Conservation (phyloP, 176 grass and related monocot genomes). For the Echinochloa phyllopogon region DNA sequence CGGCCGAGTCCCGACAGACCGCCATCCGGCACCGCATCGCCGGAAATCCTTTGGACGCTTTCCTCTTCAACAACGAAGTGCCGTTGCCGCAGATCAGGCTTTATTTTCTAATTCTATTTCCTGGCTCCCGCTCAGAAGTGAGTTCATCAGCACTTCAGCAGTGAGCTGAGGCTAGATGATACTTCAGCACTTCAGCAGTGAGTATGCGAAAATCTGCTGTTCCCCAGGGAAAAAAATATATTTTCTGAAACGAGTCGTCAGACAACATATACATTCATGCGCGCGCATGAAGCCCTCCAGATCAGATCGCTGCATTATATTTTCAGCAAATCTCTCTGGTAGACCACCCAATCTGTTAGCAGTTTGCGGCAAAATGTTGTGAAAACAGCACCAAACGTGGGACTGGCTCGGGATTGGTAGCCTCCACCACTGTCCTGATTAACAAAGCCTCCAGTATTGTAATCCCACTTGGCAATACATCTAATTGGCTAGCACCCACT, state of each 20-base stretch:
- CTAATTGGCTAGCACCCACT: conserved; percentile 41
- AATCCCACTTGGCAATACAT: conserved; percentile 48
- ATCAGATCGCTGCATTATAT: conserved; percentile 33
- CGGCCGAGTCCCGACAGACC: not conserved
- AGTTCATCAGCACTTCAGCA: not conserved
- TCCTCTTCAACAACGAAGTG: not conserved
- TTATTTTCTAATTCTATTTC: too few relatives aligned
- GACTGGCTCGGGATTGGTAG: conserved; percentile 51
- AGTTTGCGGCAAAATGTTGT: not conserved
- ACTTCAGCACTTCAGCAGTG: too few relatives aligned
- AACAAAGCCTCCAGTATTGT: conserved; percentile 40
- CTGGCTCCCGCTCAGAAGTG: not conserved
- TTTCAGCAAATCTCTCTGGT: conserved; percentile 11
- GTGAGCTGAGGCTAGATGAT: not conserved
- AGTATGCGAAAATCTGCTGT: not conserved
- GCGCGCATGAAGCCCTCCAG: not conserved
- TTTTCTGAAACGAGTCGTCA: not conserved
- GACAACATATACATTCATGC: not conserved
- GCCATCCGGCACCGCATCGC: not conserved
- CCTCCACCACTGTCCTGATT: conserved; percentile 43
- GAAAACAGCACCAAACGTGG: conserved; percentile 36
- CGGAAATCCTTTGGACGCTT: not conserved
- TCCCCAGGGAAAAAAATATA: not conserved
- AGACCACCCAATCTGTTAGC: not conserved
- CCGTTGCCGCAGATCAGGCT: not conserved